Conservation (phyloP, 2,329 filamentous ascomycete species). For the Ophiostoma novo-ulmi region DNA sequence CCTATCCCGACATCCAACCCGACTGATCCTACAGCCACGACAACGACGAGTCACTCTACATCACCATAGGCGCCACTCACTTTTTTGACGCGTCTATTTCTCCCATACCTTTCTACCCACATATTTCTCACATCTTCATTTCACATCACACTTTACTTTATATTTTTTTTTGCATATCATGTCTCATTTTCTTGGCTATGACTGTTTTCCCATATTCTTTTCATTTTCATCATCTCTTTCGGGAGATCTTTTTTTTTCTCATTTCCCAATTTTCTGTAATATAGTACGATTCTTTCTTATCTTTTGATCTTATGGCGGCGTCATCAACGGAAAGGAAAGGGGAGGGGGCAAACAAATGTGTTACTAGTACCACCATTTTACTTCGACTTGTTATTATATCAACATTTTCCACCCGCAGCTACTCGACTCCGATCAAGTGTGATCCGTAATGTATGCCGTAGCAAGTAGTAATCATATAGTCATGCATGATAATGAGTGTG, state of each 20-base stretch:
- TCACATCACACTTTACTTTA: constrained; percentile 7
- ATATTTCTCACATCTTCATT: neutral
- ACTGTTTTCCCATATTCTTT: neutral
- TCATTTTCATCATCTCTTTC: neutral
- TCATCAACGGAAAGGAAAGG: constrained; percentile 11
- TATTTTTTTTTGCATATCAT: constrained; percentile 4
- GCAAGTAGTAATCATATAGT: neutral
- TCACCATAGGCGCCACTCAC: constrained; percentile 1
- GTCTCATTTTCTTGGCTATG: constrained; percentile 3
- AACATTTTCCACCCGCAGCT: neutral
- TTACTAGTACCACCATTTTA: neutral
- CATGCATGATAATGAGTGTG: neutral
- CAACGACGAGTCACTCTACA: constrained; percentile 1
- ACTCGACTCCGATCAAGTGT: neutral
- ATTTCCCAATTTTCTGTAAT: constrained; percentile 10
- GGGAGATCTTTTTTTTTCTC: neutral
- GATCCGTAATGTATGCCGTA: neutral
- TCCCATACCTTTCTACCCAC: neutral
- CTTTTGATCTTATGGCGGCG: constrained; percentile 4
- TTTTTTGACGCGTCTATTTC: too few species aligned
- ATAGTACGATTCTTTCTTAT: constrained; percentile 10
- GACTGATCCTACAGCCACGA: neutral
- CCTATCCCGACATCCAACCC: constrained; percentile 30
- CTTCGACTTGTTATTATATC: neutral
- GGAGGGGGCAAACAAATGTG: constrained; percentile 13